Percentiles rank a stretch among this genome's conserved stretches.
phyloP scores from a whole-genome alignment of 140 eudicot genomes.

The Oenanthe javanica region DNA sequence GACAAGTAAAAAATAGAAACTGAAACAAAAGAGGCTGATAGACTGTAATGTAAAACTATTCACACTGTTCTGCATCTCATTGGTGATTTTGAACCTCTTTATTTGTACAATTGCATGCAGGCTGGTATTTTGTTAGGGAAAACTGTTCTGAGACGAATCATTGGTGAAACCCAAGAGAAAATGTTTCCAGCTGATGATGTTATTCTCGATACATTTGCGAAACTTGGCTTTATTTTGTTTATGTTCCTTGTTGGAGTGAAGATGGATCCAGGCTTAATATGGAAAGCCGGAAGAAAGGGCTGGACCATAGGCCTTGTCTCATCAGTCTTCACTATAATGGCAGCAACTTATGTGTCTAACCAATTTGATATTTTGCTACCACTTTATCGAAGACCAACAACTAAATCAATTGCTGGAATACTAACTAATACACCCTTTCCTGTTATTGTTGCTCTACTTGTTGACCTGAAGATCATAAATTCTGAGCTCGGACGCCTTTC shows the following conservation, averaged over 20 bases:
- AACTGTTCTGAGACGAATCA: neutral
- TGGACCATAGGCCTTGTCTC: neutral
- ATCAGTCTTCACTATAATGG: neutral
- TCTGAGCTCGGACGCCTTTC: slow-evolving; percentile 13
- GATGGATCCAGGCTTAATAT: neutral
- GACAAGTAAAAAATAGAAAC: no score
- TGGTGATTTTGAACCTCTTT: neutral
- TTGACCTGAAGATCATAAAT: slow-evolving; percentile 10
- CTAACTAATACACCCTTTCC: slow-evolving; percentile 4
- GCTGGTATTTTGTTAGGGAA: slow-evolving; percentile 9
- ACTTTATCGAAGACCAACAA: slow-evolving; percentile 6
- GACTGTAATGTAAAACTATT: no score
- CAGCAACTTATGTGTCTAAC: neutral
- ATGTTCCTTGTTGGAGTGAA: slow-evolving; percentile 14
- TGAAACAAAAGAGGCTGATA: no score
- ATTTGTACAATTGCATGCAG: neutral
- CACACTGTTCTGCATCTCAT: neutral
- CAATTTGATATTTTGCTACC: neutral
- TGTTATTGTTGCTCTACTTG: neutral
- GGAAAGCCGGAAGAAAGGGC: slow-evolving; percentile 3
- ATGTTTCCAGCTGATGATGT: slow-evolving; percentile 1
- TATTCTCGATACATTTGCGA: neutral
- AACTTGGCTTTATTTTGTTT: slow-evolving; percentile 6
- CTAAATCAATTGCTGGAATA: neutral
- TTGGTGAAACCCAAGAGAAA: neutral